Base-by-base conservation (phyloP, 495 filamentous ascomycete genomes). In the Lepraria neglecta region DNA sequence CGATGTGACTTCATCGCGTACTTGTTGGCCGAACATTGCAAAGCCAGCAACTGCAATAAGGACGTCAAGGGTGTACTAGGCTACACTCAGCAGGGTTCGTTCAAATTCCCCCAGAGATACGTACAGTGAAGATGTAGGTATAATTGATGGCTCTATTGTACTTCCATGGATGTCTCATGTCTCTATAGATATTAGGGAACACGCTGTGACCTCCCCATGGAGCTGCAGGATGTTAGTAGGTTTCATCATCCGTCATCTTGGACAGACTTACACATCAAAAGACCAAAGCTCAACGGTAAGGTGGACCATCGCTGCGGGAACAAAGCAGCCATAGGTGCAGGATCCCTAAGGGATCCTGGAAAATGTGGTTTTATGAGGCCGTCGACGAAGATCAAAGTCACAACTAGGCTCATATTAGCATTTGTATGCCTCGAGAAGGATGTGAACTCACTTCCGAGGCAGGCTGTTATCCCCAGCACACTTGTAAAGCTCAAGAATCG, bases 191-290 rank as follows among this genome's bases (percentile, higher is more conserved):
- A 68, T 95, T 96, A 3, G 94, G 94, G 69, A 98, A 96, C 31
- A 98, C 94, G 57, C 84, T 82, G 70, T 97, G 94, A 9, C 94
- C 94, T 65, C 94, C 94, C 91, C 91, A 98, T 1, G 92, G 91
- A 28, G 91, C 80, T 82, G 28, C 44, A 35, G 21, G 19, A 15
- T 15, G 21, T 64, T 31, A 64, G 54, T 21, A 17, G 21, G 45
- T 15, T 21, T 11, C 14, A n/a, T 38, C 9, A 6, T 21, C 2
- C n/a, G 4, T 47, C 2, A 48, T 14, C 35, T 17, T 30, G 47
- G 27, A 44, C 33, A 24, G 14, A 65, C 79, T 72, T 72, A 82
- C 80, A 89, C 91, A 97, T 97, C 31, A 97, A 79, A 12, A 98
- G 78, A n/a, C 94, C 94, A 68, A 97, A 91, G 35, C 89, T 89